Conservation (phyloP, 192 early-diverging fungal species). For the Funneliformis mosseae region DNA sequence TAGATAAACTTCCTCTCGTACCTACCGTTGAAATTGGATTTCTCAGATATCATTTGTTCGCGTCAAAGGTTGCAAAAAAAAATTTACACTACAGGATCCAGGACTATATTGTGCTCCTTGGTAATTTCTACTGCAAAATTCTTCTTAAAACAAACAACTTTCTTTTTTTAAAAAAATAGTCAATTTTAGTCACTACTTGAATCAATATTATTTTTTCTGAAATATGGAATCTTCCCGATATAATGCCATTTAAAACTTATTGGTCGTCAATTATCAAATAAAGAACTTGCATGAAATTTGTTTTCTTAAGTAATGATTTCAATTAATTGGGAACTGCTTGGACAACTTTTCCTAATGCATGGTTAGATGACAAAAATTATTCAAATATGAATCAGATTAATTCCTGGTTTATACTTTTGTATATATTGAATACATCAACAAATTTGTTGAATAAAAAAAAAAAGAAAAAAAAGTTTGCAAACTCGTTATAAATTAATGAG, state of each 20-base stretch:
- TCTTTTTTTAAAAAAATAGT: too few species aligned
- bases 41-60: neutral
- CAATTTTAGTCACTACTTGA: conserved; percentile 22
- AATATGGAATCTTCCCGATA: conserved; percentile 16
- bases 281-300: neutral
- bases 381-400: too few species aligned
- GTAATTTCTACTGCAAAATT: neutral
- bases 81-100: neutral
- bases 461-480: too few species aligned
- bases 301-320: neutral
- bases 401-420: too few species aligned
- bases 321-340: conserved; percentile 25
- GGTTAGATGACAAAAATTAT: neutral
- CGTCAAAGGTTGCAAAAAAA: neutral
- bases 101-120: neutral
- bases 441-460: too few species aligned
- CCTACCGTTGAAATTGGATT: conserved; percentile 41
- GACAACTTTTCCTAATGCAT: conserved; percentile 7
- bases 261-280: neutral
- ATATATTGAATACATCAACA: too few species aligned
- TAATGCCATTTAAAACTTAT: conserved; percentile 19
- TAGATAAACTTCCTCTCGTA: conserved; percentile 59
- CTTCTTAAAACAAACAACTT: too few species aligned
- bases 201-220: conserved; percentile 23
- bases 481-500: too few species aligned